Evolutionary conservation across 345 rosid species (phyloP), one percentile per base, ranked within the genome.

Genomic region (Melaleuca alternifolia): DNA sequence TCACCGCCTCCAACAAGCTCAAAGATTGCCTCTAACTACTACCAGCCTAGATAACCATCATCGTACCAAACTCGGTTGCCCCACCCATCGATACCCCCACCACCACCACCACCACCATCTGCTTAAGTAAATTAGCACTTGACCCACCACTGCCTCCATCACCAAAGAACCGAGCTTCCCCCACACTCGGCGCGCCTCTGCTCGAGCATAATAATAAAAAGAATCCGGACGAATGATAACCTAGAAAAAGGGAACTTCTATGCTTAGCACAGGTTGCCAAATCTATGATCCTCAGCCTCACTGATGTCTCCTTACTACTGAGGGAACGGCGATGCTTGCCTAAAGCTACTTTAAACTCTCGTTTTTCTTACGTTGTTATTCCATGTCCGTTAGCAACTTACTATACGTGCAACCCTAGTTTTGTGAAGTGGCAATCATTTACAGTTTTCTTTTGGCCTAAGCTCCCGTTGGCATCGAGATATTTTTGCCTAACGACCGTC

Each of bases 41-140:
- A 23, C 28, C 6, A 1, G 18, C 20, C 61, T 56, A n/a, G 21
- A 52, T 52, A 52, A 7, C 54, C 18, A 6, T 12, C 53, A 51
- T 41, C 41, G 2, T 41, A 41, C n/a, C n/a, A n/a, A n/a, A n/a
- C n/a, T n/a, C n/a, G n/a, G n/a, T n/a, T n/a, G n/a, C n/a, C n/a
- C n/a, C n/a, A n/a, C 2, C 41, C 41, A 41, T 41, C 13, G 18
- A 51, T 51, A 13, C 53, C 13, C 12, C 15, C 53, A 51, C 53
- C 53, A 51, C 13, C 53, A 51, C 6, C 53, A 11, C 16, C 14
- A 0, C 1, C 10, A 28, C 37, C 75, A 28, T 37, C 6, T 0
- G 37, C 20, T 61, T 61, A 37, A 61, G 4, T 28, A 61, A 15
- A 61, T 61, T 61, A 28, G 10, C 75, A 61, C 2, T 0, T 0